phyloP scores from a whole-genome alignment of 2,329 filamentous ascomycete genomes.

The Clonostachys chloroleuca region DNA sequence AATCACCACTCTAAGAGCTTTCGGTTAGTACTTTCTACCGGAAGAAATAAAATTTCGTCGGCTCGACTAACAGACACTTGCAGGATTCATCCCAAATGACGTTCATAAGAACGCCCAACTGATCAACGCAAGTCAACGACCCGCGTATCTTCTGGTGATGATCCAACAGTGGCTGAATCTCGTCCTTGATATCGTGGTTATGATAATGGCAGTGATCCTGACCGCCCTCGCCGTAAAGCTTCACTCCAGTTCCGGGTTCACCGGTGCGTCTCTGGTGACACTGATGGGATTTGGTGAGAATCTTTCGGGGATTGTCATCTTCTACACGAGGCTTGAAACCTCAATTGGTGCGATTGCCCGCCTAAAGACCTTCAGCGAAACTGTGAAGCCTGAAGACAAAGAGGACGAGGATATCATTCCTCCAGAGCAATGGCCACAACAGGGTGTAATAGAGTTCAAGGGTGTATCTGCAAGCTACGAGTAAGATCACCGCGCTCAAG shows the following conservation, averaged over 20 bases:
- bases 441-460: conserved; percentile 19
- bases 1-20: conserved; percentile 48
- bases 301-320: conserved; percentile 14
- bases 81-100: conserved; percentile 15
- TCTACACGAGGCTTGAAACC: conserved; percentile 23
- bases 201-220: conserved; percentile 37
- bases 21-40: conserved; percentile 35
- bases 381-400: conserved; percentile 10
- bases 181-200: conserved; percentile 41
- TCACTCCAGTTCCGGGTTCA: conserved; percentile 21
- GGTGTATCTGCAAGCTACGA: conserved; percentile 25
- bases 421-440: conserved; percentile 19
- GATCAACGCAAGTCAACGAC: conserved; percentile 47
- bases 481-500: conserved; percentile 1
- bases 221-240: conserved; percentile 38
- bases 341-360: conserved; percentile 17
- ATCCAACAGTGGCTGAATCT: conserved; percentile 54
- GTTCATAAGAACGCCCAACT: conserved; percentile 36
- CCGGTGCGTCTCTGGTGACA: conserved; percentile 26
- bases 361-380: conserved; percentile 16
- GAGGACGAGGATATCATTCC: conserved; percentile 7
- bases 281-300: conserved; percentile 25
- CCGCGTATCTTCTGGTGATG: conserved; percentile 50
- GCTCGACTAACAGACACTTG: too few species aligned
- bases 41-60: too few species aligned